Evolutionary conservation across 306 rosid species (phyloP).

Genomic region (Acacia confusa): DNA sequence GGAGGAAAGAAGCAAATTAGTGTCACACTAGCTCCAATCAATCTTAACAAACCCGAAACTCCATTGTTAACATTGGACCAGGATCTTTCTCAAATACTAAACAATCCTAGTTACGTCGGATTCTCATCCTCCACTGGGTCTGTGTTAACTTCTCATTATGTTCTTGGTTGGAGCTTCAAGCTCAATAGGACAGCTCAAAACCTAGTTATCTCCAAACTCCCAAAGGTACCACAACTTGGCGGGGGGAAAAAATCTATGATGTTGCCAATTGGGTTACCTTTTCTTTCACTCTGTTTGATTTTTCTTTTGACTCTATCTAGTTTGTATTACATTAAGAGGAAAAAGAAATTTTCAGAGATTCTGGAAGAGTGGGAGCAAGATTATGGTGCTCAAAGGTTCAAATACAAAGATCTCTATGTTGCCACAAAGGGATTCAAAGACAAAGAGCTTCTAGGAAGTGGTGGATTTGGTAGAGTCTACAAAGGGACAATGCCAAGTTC

Average conservation of each 20-base stretch:
- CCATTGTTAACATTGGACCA: slow-evolving; percentile 46
- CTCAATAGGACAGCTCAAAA: slow-evolving; percentile 48
- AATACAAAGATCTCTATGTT: slow-evolving; percentile 50
- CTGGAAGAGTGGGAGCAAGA: slow-evolving; percentile 24
- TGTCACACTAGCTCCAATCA: slow-evolving; percentile 58
- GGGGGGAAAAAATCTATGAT: slow-evolving; percentile 9
- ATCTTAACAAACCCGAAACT: slow-evolving; percentile 39
- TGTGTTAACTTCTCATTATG: slow-evolving; percentile 45
- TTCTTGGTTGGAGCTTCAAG: slow-evolving; percentile 70
- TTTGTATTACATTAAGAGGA: slow-evolving; percentile 19
- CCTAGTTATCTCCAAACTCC: slow-evolving; percentile 46
- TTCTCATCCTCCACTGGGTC: slow-evolving; percentile 68
- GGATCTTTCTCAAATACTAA: slow-evolving; percentile 52
- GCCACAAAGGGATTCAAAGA: slow-evolving; percentile 29
- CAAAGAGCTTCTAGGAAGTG: neutral
- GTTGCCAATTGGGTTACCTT: slow-evolving; percentile 33
- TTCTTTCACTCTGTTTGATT: slow-evolving; percentile 26
- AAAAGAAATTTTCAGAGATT: neutral
- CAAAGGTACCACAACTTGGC: slow-evolving; percentile 39
- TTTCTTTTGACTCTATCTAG: slow-evolving; percentile 20
- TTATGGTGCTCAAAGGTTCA: slow-evolving; percentile 62
- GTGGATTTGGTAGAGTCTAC: neutral
- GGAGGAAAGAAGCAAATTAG: slow-evolving; percentile 34
- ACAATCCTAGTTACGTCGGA: slow-evolving; percentile 59
- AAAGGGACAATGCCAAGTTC: neutral